Percentiles rank a stretch among this genome's conserved stretches.
phyloP scores from a whole-genome alignment of 2,329 filamentous ascomycete genomes.

The Cordyceps fumosorosea region DNA sequence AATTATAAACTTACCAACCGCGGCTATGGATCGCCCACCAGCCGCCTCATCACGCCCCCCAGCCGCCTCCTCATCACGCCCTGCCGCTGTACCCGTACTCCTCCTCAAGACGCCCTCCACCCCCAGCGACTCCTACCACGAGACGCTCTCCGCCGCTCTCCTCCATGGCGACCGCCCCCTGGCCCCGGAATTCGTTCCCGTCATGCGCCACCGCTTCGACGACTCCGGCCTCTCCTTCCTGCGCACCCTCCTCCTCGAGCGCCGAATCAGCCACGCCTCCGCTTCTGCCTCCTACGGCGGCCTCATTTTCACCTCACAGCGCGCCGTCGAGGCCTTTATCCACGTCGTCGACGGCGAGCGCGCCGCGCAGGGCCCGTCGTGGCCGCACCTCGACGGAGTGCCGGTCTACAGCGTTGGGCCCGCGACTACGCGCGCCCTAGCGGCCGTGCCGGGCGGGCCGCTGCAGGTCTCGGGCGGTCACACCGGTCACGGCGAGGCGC shows the following conservation, averaged over 20 bases:
- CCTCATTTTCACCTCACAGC: conserved; percentile 78
- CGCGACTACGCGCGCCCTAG: conserved; percentile 70
- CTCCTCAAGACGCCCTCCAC: conserved; percentile 72
- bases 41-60: neutral
- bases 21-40: neutral
- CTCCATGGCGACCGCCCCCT: conserved; percentile 37
- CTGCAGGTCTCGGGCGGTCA: conserved; percentile 69
- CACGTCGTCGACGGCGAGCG: conserved; percentile 50
- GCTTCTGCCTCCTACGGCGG: conserved; percentile 54
- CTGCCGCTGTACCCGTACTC: conserved; percentile 38
- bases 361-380: conserved; percentile 20
- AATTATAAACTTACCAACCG: no score
- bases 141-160: conserved; percentile 48
- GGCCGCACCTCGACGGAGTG: conserved; percentile 51
- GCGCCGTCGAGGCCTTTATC: conserved; percentile 73
- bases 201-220: conserved; percentile 65
- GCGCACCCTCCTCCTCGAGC: conserved; percentile 39
- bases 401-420: conserved; percentile 74
- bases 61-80: neutral
- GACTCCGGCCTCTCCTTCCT: conserved; percentile 51
- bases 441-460: conserved; percentile 42
- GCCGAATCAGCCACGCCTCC: conserved; percentile 31
- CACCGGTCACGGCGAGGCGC: conserved; percentile 75
- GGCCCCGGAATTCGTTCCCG: conserved; percentile 65
- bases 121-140: conserved; percentile 65